Evolutionary conservation across 768 basidiomycete species (phyloP).

Genomic region (Boletus sensibilis): DNA sequence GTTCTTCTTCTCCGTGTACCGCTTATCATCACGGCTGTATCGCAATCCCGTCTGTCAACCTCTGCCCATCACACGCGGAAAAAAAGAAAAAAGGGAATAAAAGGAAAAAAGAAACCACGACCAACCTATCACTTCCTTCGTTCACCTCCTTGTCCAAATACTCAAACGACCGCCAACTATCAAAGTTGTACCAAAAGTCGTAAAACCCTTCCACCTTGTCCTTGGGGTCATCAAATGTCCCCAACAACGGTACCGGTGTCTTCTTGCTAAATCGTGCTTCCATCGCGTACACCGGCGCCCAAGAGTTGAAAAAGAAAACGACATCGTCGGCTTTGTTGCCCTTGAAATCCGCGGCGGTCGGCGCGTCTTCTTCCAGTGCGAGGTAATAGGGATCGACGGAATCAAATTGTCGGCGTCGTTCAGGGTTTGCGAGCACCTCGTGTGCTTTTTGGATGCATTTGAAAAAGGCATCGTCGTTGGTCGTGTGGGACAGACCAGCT

Average conservation of each 20-base stretch:
- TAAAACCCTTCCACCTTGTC: constrained; percentile 89
- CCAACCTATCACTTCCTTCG: constrained; percentile 92
- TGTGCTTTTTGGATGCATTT: constrained; percentile 99
- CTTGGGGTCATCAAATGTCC: constrained; percentile 67
- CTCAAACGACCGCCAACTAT: constrained; percentile 97
- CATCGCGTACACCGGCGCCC: constrained; percentile 82
- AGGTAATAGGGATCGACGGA: constrained; percentile 84
- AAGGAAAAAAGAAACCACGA: constrained; percentile 7
- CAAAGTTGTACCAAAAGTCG: constrained; percentile 99
- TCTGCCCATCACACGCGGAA: background rate
- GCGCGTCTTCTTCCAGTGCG: constrained; percentile 74
- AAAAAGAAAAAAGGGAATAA: background rate
- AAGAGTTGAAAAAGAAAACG: constrained; percentile 67
- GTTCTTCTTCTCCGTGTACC: constrained; percentile 99
- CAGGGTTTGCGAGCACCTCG: constrained; percentile 84
- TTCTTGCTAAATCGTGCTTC: constrained; percentile 90
- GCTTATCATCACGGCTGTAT: constrained; percentile 92
- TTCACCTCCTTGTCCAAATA: constrained; percentile 98
- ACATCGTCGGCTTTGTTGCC: constrained; percentile 42
- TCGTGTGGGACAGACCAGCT: constrained; percentile 68
- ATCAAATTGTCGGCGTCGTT: constrained; percentile 93
- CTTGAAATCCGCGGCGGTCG: constrained; percentile 62
- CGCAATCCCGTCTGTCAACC: constrained; percentile 10
- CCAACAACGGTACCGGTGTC: constrained; percentile 82
- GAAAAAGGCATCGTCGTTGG: constrained; percentile 98